Evolutionary conservation across 169 alveolate genomes (phyloP), one percentile per base, ranked within the genome.

Genomic region (Babesia sp.): DNA sequence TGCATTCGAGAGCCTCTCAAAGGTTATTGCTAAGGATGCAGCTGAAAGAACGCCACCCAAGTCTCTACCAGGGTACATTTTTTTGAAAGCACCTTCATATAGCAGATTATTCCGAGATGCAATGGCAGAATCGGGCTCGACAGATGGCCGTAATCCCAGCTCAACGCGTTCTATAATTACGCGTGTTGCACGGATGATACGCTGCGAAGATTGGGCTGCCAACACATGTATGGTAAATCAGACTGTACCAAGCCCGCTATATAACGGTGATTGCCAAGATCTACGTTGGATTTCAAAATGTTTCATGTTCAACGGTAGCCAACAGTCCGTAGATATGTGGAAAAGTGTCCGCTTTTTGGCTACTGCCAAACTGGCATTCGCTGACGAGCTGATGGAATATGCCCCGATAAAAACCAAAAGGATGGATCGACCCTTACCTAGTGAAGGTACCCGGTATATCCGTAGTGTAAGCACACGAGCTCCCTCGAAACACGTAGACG

Each of bases 401-500:
- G 72, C 37, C 0, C 83, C 83, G 36, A 71, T 42, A 8, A 77
- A 64, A 31, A 64, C 55, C 57, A 85, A 85, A 54, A 72, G 57
- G 29, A 64, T 22, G 44, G 88, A 85, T 26, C 64, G 85, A 53
- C 73, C 79, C n/a, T 42, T 44, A 14, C 68, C 60, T 42, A 80
- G 71, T 26, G 91, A 85, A 11, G 84, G 66, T 6, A 59, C 73
- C 36, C 67, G 89, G n/a, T 69, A 78, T 58, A 56, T 82, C 53
- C 79, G 82, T 59, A 79, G 84, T 16, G 48, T 78, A 20, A 79
- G 89, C 37, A 74, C 91, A 16, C 57, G 91, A 41, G 91, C 91
- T 20, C 91, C 91, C 39, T 85, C 91, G 41, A 85, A 85, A 64
- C 91, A 85, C 53, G 91, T 85, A 33, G 91, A 85, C 54, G 88